Percentiles rank a stretch among this genome's conserved stretches.
Evolutionary conservation across 306 rosid genomes (phyloP).

Genomic region (Cicer arietinum): DNA sequence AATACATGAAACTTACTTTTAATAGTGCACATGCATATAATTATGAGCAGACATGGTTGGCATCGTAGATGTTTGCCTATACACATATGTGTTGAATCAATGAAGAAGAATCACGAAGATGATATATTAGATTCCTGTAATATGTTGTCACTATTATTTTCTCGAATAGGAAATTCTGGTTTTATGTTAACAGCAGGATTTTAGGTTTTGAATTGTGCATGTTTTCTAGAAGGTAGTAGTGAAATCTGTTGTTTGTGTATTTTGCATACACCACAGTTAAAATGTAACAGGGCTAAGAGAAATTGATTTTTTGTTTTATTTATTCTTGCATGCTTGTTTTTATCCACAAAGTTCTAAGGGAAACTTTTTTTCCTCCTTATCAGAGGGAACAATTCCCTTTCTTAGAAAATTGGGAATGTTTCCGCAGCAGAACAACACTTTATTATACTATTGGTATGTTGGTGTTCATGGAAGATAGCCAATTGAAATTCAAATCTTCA

Average conservation of each 20-base stretch:
- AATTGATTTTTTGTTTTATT: background rate
- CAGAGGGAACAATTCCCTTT: slow-evolving; percentile 55
- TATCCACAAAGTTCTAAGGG: slow-evolving; percentile 16
- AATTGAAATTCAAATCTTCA: slow-evolving; percentile 51
- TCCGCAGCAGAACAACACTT: slow-evolving; percentile 52
- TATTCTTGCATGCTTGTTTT: slow-evolving; percentile 7
- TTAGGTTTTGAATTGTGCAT: slow-evolving; percentile 8
- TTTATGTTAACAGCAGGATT: too few species aligned
- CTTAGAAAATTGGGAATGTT: slow-evolving; percentile 51
- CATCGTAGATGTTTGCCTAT: too few species aligned
- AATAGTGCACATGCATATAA: too few species aligned
- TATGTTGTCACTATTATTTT: too few species aligned
- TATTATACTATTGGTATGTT: slow-evolving; percentile 53
- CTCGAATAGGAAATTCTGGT: too few species aligned
- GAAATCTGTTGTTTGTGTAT: background rate
- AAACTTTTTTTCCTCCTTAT: slow-evolving; percentile 23
- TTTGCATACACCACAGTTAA: too few species aligned
- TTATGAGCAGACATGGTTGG: too few species aligned
- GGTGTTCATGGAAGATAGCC: slow-evolving; percentile 57
- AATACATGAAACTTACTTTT: too few species aligned
- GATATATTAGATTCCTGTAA: too few species aligned
- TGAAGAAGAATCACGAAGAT: too few species aligned
- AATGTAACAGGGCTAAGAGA: too few species aligned
- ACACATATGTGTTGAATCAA: too few species aligned
- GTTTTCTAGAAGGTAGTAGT: background rate